Base-by-base conservation (phyloP, 2,329 filamentous ascomycete species). In the Tympanopsis confertula region DNA sequence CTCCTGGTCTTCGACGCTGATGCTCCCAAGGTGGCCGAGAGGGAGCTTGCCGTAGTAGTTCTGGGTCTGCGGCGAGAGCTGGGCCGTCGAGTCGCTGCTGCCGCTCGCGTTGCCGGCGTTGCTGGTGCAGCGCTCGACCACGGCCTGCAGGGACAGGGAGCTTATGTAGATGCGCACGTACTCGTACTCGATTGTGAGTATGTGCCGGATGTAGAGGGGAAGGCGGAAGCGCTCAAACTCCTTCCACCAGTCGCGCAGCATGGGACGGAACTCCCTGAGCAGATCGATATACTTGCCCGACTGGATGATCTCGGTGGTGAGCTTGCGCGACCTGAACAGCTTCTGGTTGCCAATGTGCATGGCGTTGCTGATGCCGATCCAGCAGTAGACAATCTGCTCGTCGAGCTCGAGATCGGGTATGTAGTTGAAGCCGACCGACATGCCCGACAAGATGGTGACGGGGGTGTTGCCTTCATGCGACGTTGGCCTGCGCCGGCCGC, bases 101-200 rank as follows among this genome's bases (percentile, higher is more conserved):
- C 52, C 45, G 19, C 51, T 56, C n/a, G 57, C 60, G 41, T 66
- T 65, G 10, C 62, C 63, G 15, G 79, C 78, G 45, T 88, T 82
- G 42, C 73, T 87, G 5, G 86, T 89, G 59, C 86, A 94, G 42
- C 88, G 77, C 58, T 95, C 89, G 4, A 96, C 86, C 3, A 96
- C 87, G 17, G 91, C 91, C 60, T 98, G 91, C 2, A 98, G 66
- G 2, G 88, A 88, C 2, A 98, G 68, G 1, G 88, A 94, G 56
- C 96, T 95, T 62, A 95, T 74, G 53, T 96, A 96, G 37, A 95
- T 83, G 50, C 89, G 77, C 19, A 89, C 86, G 54, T 95, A 95
- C 52, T 96, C 86, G 52, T 91, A 95, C 62, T 98, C 91, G 46
- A 96, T 95, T 5, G 78, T 82, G 20, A 98, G 67, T 41, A 96